phyloP scores from a whole-genome alignment of 164 flowering plant species.

The Magnolia sinica region DNA sequence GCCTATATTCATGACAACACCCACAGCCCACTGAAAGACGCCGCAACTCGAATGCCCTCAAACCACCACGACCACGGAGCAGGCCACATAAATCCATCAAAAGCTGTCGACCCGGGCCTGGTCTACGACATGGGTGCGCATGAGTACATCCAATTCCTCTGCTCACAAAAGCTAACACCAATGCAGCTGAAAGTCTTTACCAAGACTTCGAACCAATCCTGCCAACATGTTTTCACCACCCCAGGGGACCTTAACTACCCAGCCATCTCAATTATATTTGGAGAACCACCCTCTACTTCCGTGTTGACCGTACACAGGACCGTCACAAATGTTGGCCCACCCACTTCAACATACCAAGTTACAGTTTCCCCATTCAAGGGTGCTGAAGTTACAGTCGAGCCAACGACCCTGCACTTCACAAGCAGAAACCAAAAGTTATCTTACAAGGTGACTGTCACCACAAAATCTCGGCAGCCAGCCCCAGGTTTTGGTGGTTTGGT shows the following conservation, averaged over 20 bases:
- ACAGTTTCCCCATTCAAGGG: slow-evolving; percentile 23
- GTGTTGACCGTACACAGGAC: slow-evolving; percentile 26
- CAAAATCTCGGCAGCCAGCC: slow-evolving; percentile 18
- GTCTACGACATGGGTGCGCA: slow-evolving; percentile 27
- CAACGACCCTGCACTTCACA: slow-evolving; percentile 24
- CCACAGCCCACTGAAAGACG: slow-evolving; percentile 21
- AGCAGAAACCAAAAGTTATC: slow-evolving; percentile 25
- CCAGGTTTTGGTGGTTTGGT: slow-evolving; percentile 28
- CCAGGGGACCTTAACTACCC: slow-evolving; percentile 37
- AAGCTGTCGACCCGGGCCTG: slow-evolving; percentile 34
- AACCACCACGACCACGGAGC: slow-evolving; percentile 28
- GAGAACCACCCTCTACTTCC: slow-evolving; percentile 14
- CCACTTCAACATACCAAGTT: slow-evolving; percentile 22
- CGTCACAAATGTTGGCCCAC: slow-evolving; percentile 36
- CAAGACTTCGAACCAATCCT: slow-evolving; percentile 28
- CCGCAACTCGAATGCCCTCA: slow-evolving; percentile 21
- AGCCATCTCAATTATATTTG: slow-evolving; percentile 25
- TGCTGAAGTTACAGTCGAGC: slow-evolving; percentile 20
- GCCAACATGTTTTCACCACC: slow-evolving; percentile 16
- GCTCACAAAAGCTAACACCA: slow-evolving; percentile 27
- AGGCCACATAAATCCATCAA: slow-evolving; percentile 32
- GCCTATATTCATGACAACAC: slow-evolving; percentile 35
- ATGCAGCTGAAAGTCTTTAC: slow-evolving; percentile 22
- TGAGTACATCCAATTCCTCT: slow-evolving; percentile 33
- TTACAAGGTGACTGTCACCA: slow-evolving; percentile 28